A percentile compares a stretch with the other conserved stretches of the same genome.
phyloP scores from a whole-genome alignment of 1,284 basidiomycete genomes.

The Papiliotrema laurentii region DNA sequence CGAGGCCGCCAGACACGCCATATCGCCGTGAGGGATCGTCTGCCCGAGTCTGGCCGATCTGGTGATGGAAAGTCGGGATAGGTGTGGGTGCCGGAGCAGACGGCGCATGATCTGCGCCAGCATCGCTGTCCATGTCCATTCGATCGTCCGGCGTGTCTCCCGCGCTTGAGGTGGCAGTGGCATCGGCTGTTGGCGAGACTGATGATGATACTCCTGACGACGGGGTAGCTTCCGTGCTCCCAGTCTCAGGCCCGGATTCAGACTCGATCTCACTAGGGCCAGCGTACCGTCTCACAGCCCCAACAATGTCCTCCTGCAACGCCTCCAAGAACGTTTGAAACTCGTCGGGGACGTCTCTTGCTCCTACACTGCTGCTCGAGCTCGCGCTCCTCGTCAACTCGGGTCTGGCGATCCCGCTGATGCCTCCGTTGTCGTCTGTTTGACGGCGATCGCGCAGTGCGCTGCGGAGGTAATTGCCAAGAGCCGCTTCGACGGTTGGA shows the following conservation, averaged over 20 bases:
- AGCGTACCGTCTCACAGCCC: constrained; percentile 36
- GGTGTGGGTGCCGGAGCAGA: not conserved
- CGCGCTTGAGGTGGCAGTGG: not conserved
- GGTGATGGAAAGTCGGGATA: constrained; percentile 34
- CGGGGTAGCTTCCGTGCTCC: not conserved
- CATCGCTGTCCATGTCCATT: not conserved
- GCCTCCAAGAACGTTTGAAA: constrained; percentile 43
- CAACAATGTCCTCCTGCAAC: constrained; percentile 39
- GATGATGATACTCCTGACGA: too few relatives aligned
- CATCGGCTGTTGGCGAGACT: not conserved
- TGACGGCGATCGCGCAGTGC: constrained; percentile 30
- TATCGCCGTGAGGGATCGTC: not conserved
- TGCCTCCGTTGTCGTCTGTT: constrained; percentile 8
- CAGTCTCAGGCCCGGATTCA: constrained; percentile 2
- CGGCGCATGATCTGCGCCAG: not conserved
- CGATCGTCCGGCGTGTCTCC: not conserved
- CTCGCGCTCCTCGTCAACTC: too few relatives aligned
- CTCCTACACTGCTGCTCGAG: too few relatives aligned
- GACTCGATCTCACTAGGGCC: too few relatives aligned
- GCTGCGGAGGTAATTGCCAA: constrained; percentile 40
- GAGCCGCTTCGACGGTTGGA: constrained; percentile 34
- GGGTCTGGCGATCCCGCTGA: not conserved
- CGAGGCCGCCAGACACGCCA: constrained; percentile 26
- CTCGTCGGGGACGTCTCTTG: constrained; percentile 19
- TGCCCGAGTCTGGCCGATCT: constrained; percentile 25